phyloP scores from a whole-genome alignment of 2,329 filamentous ascomycete species.

The Hypoxylon sp. region DNA sequence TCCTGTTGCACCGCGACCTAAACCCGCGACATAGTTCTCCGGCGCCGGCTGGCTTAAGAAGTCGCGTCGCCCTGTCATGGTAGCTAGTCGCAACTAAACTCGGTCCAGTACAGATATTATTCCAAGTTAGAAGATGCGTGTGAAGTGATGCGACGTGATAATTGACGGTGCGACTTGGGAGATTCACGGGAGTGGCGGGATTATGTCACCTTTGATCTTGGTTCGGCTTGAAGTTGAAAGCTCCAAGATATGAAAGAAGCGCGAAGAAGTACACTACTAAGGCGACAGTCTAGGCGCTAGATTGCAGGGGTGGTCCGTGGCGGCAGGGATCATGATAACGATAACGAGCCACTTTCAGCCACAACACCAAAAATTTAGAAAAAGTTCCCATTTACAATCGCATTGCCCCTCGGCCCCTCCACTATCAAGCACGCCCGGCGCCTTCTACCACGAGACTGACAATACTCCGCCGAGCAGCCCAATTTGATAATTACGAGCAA shows the following conservation, averaged over 20 bases:
- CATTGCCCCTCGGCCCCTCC: slow-evolving; percentile 40
- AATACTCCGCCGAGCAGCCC: neutral
- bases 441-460: slow-evolving; percentile 20
- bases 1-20: slow-evolving; percentile 96
- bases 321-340: slow-evolving; percentile 27
- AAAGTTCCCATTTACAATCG: slow-evolving; percentile 32
- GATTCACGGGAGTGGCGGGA: neutral
- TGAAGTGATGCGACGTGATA: slow-evolving; percentile 3
- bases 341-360: slow-evolving; percentile 35
- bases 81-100: slow-evolving; percentile 37
- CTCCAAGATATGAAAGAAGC: slow-evolving; percentile 7
- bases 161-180: neutral
- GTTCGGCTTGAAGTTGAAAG: slow-evolving; percentile 23
- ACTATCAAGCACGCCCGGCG: slow-evolving; percentile 15
- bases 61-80: slow-evolving; percentile 78
- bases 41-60: slow-evolving; percentile 90
- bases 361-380: slow-evolving; percentile 38
- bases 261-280: slow-evolving; percentile 6
- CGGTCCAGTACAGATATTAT: neutral
- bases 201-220: neutral
- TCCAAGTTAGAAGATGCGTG: neutral
- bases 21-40: slow-evolving; percentile 93
- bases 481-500: neutral
- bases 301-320: slow-evolving; percentile 20
- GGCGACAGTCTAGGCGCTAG: slow-evolving; percentile 14